These are phyloP conservation scores for Colletotrichum chrysophilum DNA, from an alignment of 2,329 filamentous ascomycete genomes.

Conservation along the genomic window DNA sequence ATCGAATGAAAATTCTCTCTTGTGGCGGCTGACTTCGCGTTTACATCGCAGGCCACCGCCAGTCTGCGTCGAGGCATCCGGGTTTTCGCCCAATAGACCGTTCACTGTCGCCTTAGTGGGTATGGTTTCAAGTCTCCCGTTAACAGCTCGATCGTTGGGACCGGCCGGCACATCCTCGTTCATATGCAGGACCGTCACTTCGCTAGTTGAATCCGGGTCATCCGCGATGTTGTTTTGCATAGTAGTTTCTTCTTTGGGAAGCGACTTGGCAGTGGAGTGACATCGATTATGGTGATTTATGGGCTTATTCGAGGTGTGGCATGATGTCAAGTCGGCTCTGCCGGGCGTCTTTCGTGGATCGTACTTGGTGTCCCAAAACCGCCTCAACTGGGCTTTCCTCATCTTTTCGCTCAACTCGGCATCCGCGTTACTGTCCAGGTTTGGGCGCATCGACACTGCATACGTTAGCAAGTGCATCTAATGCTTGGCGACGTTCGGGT, in stretches of 20 bases:
- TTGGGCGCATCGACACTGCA: constrained; percentile 14
- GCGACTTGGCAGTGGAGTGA: background rate
- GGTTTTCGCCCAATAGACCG: background rate
- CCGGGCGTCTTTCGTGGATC: constrained; percentile 8
- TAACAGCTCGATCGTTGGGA: background rate
- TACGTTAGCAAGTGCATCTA: background rate
- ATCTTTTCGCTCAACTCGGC: constrained; percentile 7
- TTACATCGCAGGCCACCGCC: no score
- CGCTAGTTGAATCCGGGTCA: background rate
- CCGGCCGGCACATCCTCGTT: background rate
- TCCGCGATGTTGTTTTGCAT: background rate
- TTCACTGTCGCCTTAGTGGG: background rate
- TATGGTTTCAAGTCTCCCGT: background rate
- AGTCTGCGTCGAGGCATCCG: background rate
- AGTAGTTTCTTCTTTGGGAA: background rate
- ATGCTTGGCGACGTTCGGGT: no score
- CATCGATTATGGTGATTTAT: background rate
- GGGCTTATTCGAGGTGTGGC: background rate
- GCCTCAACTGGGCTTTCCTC: background rate
- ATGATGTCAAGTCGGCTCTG: background rate
- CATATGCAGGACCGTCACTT: background rate
- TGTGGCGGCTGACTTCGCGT: constrained; percentile 7
- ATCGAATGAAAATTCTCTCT: constrained; percentile 32
- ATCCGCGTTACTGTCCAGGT: constrained; percentile 7
- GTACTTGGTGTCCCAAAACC: background rate